Conservation (phyloP, 1,139 yeast species). For the Keqinozyma sinolaborantium region DNA sequence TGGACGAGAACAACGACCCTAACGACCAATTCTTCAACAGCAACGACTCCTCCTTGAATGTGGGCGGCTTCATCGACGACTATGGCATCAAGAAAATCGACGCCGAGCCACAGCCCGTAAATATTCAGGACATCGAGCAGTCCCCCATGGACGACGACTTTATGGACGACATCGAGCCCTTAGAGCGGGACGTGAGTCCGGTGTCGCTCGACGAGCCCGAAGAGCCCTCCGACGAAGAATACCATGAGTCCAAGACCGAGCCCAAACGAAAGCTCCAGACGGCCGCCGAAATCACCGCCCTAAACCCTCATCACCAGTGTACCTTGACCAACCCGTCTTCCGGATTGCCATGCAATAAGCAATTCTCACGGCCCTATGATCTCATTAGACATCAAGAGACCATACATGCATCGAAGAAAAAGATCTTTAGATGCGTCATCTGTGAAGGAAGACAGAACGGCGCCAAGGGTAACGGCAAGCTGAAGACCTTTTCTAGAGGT, state of each 20-base stretch:
- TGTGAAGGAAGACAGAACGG: conserved; percentile 49
- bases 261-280: not conserved
- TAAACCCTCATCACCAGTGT: conserved; percentile 39
- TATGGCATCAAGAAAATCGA: conserved; percentile 4
- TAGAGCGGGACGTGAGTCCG: not conserved
- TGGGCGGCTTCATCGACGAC: conserved; percentile 9
- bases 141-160: conserved; percentile 1
- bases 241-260: conserved; percentile 1
- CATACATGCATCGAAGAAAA: conserved; percentile 46
- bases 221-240: conserved; percentile 3
- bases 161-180: conserved; percentile 2
- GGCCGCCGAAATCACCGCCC: conserved; percentile 9
- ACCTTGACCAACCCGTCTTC: conserved; percentile 56
- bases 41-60: conserved; percentile 1
- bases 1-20: not conserved
- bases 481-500: conserved; percentile 46
- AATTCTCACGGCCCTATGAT: conserved; percentile 47
- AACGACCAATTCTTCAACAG: conserved; percentile 1
- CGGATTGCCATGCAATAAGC: conserved; percentile 41
- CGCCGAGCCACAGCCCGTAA: not conserved
- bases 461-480: conserved; percentile 59
- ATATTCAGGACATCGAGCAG: not conserved
- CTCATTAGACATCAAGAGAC: conserved; percentile 50
- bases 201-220: conserved; percentile 1
- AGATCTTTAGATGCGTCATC: conserved; percentile 46